Conservation (phyloP, 2,329 filamentous ascomycete species). For the Fusarium pseudograminearum region DNA sequence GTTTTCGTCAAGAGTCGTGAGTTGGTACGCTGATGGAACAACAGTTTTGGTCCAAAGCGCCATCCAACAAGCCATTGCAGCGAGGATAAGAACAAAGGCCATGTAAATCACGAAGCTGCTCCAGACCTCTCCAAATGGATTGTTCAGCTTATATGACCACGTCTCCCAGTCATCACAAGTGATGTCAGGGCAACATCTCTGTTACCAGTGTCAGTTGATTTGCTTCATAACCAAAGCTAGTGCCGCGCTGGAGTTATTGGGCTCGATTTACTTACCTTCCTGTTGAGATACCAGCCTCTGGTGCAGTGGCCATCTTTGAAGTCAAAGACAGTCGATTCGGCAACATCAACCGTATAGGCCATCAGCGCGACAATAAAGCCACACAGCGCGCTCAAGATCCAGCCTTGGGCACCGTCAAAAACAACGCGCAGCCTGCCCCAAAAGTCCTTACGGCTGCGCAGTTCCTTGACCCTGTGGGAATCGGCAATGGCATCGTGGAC, state of each 20-base stretch:
- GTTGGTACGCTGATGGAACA: constrained; percentile 86
- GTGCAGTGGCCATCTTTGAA: constrained; percentile 90
- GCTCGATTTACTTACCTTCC: constrained; percentile 63
- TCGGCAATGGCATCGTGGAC: constrained; percentile 97
- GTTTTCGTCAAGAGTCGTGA: constrained; percentile 93
- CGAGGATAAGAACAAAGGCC: constrained; percentile 75
- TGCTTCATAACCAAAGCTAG: neutral
- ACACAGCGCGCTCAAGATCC: constrained; percentile 91
- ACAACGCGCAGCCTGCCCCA: constrained; percentile 81
- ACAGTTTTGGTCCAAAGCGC: constrained; percentile 94
- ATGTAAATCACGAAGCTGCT: constrained; percentile 86
- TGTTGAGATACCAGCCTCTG: constrained; percentile 77
- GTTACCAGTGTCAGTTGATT: constrained; percentile 16
- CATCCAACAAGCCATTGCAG: constrained; percentile 79
- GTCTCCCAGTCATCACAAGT: constrained; percentile 68
- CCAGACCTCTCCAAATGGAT: constrained; percentile 64
- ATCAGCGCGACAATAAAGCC: constrained; percentile 86
- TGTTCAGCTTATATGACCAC: constrained; percentile 65
- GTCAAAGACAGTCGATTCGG: constrained; percentile 87
- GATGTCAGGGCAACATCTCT: constrained; percentile 68
- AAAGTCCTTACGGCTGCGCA: constrained; percentile 85
- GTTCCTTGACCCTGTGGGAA: constrained; percentile 85
- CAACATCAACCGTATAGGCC: constrained; percentile 90
- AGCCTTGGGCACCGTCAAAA: constrained; percentile 91
- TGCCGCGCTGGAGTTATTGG: neutral